These are phyloP conservation scores for Plantago lanceolata DNA, from an alignment of 305 asterid genomes.

Conservation along the genomic window DNA sequence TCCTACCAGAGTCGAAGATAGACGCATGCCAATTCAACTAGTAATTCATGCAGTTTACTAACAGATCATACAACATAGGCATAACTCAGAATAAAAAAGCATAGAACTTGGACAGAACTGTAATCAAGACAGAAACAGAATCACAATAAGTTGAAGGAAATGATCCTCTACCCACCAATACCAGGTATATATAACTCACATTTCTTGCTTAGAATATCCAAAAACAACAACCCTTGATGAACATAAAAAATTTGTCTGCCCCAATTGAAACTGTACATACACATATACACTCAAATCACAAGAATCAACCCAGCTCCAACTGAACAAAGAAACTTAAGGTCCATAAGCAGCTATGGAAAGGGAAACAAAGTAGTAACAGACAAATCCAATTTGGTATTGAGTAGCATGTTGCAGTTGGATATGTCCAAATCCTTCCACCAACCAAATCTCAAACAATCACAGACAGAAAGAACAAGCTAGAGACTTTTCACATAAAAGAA, in stretches of 20 bases:
- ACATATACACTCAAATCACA: neutral
- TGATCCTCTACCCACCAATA: slow-evolving; percentile 5
- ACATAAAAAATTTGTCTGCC: neutral
- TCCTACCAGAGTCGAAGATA: neutral
- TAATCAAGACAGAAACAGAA: neutral
- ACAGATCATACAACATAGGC: neutral
- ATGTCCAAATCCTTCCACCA: no score
- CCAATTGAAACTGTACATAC: neutral
- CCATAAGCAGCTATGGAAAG: neutral
- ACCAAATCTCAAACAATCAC: no score
- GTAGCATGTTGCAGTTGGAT: neutral
- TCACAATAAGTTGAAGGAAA: slow-evolving; percentile 5
- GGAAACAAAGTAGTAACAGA: neutral
- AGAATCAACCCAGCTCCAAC: neutral
- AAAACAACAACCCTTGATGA: neutral
- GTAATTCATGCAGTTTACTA: slow-evolving; percentile 3
- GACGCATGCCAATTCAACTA: neutral
- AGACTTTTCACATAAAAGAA: no score
- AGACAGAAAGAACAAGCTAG: no score
- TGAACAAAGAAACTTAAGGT: neutral
- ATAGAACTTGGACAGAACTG: neutral
- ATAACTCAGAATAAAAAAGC: neutral
- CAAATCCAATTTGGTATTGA: neutral
- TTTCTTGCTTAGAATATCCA: neutral
- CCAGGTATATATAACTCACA: neutral